These are phyloP conservation scores for Akanthomyces muscarius DNA, from an alignment of 2,329 filamentous ascomycete species.

Conservation along the genomic window DNA sequence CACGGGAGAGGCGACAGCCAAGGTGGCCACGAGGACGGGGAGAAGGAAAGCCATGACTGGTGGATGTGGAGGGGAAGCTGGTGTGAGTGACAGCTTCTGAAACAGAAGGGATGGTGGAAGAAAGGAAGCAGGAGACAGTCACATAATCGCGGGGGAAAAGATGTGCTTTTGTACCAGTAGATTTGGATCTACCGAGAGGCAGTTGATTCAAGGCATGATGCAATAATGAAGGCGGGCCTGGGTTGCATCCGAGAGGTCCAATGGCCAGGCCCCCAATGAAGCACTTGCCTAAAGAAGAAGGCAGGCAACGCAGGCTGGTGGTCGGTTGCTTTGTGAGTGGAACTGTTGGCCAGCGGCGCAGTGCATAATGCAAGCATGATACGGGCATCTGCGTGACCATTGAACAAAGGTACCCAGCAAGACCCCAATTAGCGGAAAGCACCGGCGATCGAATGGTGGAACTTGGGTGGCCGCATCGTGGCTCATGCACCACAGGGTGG, in stretches of 20 bases:
- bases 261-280: neutral
- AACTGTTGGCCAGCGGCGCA: neutral
- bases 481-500: neutral
- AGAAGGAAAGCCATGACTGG: constrained; percentile 11
- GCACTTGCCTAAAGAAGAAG: constrained; percentile 15
- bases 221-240: neutral
- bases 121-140: neutral
- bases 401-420: neutral
- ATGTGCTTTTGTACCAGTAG: neutral
- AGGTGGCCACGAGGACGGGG: constrained; percentile 15
- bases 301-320: neutral
- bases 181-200: neutral
- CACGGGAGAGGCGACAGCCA: constrained; percentile 16
- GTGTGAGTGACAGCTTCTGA: neutral
- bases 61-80: neutral
- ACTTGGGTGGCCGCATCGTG: neutral
- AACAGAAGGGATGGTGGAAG: neutral
- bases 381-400: neutral
- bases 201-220: neutral
- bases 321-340: constrained; percentile 1
- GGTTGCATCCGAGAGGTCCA: neutral
- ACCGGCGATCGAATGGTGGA: constrained; percentile 7
- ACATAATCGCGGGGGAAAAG: neutral
- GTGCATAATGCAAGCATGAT: neutral
- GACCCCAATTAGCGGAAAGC: neutral